Evolutionary conservation across 1,139 yeast species (phyloP), one percentile per base, ranked within the genome.

Genomic region (Kodamaea anthophila): DNA sequence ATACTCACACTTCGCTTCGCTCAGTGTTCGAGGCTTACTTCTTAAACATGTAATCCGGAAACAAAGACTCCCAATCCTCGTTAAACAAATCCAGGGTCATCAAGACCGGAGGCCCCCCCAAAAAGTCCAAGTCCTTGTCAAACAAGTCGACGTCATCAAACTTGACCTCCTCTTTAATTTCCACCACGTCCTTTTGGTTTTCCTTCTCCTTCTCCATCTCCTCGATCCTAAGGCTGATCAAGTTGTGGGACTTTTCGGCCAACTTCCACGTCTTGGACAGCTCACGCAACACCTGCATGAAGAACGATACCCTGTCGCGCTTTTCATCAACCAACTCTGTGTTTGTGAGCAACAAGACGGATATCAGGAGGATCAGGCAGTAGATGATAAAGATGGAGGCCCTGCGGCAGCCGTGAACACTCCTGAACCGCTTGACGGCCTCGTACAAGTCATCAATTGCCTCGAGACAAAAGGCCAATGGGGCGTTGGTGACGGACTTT

Each of bases 81-180:
- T 63, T 62, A 40, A 65, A 63, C 42, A 67, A 55, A 38, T 67
- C 74, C 2, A 73, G 65, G 0, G 74, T 67, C 74, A 69, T 68
- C 33, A 68, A 59, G 12, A 69, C 67, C 4, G 74, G 74, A 1
- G 74, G 75, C 3, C 75, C 74, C 9, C 74, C 74, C 39, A 68
- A 60, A 42, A 65, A 64, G 25, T 62, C 70, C 23, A 62, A 41
- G 32, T 49, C 51, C 19, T 59, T 61, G 27, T 43, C 48, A 21
- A n/a, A 15, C 19, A 3, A 10, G 9, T 10, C 11, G 12, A 9
- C 13, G 12, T 15, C 6, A n/a, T n/a, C n/a, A n/a, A n/a, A n/a
- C n/a, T n/a, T n/a, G 8, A 14, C 16, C 15, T 14, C 10, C 26
- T 6, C 9, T 9, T 10, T 16, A n/a, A n/a, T n/a, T n/a, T n/a